Base-by-base conservation (phyloP, 108 stramenopile species). In the Nannochloropsis granulata region DNA sequence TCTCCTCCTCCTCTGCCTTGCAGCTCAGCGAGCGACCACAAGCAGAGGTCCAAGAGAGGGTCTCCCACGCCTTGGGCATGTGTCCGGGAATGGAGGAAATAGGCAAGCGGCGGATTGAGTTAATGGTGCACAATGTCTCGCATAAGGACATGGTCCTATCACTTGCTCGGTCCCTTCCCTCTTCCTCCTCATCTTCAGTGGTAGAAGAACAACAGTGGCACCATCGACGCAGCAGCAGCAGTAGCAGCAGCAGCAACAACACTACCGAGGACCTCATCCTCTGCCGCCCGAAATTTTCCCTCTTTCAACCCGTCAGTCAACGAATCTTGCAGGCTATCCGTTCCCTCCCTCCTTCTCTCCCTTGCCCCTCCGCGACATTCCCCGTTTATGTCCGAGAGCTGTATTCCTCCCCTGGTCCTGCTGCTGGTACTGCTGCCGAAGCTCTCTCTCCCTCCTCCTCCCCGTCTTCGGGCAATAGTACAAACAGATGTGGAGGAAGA, bases 71-170 rank as follows among this genome's bases (percentile, higher is more conserved):
- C 21, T 71, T 71, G 56, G 56, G n/a, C 56, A 71, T n/a, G n/a
- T 71, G 56, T 10, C 56, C 56, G 11, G 56, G 56, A n/a, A 71
- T 71, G 79, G 79, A 80, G 24, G 79, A 25, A 14, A 24, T 25
- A 24, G 78, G 25, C 81, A 44, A 81, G 21, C 87, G 85, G 24
- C 42, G 78, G 44, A 25, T 86, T 43, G 88, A 90, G 43, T 24
- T 97, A 16, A 92, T 97, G 24, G 94, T 97, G 45, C 96, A 97
- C 91, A 97, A 96, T 86, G 92, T 97, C 23, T 93, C 94, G 26
- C 97, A 97, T 86, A 94, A 96, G 78, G 97, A 97, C 85, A 81
- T 97, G 81, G 92, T 97, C 25, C 86, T 85, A 42, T 85, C 88
- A 42, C 80, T 87, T 45, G 25, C 34, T 83, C n/a, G 56, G 56